Conservation (phyloP, 2,329 filamentous ascomycete species). For the Paecilomyces dactylethromorphus region DNA sequence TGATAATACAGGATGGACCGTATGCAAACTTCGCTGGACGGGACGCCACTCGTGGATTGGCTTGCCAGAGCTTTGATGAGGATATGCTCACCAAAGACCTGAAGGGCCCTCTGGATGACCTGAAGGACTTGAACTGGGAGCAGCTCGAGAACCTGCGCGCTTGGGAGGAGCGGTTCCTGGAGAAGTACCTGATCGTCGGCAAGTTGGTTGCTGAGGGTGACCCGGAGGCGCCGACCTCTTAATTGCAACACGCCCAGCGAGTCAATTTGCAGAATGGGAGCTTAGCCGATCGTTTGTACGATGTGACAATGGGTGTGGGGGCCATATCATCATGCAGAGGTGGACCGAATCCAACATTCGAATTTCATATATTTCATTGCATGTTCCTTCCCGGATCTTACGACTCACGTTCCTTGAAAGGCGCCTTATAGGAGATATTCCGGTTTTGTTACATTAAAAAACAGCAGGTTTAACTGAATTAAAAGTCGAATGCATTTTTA, state of each 20-base stretch:
- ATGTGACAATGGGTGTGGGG: too few species aligned
- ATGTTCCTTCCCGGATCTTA: background rate
- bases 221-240: constrained; percentile 27
- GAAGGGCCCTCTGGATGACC: constrained; percentile 70
- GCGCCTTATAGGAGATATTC: background rate
- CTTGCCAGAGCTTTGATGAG: constrained; percentile 87
- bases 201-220: constrained; percentile 65
- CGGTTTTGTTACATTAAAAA: background rate
- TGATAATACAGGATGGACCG: constrained; percentile 59
- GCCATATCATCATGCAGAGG: background rate
- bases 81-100: constrained; percentile 92
- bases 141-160: constrained; percentile 77
- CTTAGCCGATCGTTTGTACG: too few species aligned
- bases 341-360: background rate
- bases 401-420: background rate
- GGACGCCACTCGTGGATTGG: constrained; percentile 81
- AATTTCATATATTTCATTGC: background rate
- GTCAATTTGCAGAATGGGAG: background rate
- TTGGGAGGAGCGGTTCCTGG: constrained; percentile 88
- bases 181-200: constrained; percentile 95
- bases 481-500: background rate
- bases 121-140: constrained; percentile 64
- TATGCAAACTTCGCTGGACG: constrained; percentile 95
- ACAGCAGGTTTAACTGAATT: background rate
- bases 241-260: background rate